These are phyloP conservation scores for Diutina mesorugosa DNA, from an alignment of 1,139 yeast genomes.

Conservation along the genomic window DNA sequence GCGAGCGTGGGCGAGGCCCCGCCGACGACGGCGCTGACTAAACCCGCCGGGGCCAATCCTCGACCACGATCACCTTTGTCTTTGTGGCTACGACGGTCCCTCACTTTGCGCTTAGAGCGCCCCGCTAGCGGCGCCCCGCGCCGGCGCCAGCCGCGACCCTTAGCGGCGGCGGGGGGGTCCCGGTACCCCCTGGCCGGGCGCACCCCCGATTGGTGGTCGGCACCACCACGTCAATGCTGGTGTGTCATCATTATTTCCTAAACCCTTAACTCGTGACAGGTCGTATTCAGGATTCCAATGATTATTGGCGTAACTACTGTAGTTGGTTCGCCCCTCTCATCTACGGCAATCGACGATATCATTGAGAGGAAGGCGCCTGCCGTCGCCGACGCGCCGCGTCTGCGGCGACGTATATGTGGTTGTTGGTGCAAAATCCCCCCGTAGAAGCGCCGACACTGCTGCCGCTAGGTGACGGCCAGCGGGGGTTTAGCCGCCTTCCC, in stretches of 20 bases:
- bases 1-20: neutral
- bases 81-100: too few species aligned
- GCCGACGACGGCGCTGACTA: neutral
- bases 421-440: neutral
- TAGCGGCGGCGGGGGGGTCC: neutral
- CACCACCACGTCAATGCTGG: neutral
- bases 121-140: too few species aligned
- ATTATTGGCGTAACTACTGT: too few species aligned
- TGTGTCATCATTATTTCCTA: neutral
- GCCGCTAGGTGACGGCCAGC: too few species aligned
- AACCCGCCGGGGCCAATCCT: too few species aligned
- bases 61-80: too few species aligned
- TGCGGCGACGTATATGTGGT: neutral
- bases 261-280: neutral
- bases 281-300: too few species aligned
- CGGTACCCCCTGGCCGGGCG: neutral
- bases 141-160: neutral
- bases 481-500: too few species aligned
- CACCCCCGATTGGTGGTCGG: neutral
- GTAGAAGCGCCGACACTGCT: too few species aligned
- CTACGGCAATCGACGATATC: neutral
- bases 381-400: neutral
- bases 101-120: too few species aligned
- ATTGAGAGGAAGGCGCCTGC: neutral
- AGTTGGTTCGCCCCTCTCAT: too few species aligned